Base-by-base conservation (phyloP, 2,329 filamentous ascomycete species). In the Claviceps fusiformis region DNA sequence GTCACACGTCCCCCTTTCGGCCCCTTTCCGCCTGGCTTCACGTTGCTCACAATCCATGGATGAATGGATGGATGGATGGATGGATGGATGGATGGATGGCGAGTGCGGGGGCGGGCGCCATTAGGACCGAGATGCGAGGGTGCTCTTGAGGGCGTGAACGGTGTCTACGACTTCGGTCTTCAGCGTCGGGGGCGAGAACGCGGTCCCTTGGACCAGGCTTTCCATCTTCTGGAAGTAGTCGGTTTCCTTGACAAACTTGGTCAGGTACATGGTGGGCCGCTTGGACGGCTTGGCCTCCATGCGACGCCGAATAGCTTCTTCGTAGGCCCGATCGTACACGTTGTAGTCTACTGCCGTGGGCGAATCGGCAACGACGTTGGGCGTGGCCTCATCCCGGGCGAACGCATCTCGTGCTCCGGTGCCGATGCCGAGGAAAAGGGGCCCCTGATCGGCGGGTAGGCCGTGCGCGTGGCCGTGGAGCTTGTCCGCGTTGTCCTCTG, bases 241-340 rank as follows among this genome's bases (percentile, higher is more conserved):
- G 54, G 70, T 71, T 55, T 75, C 72, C 54, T 72, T 71, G 49
- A 79, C 71, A 50, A 75, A 71, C 49, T 70, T 72, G 50, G 74
- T 80, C 57, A 77, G 65, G 60, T 77, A 81, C 52, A 79, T 68
- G 15, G 71, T 69, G 15, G 73, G 71, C 53, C 68, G 67, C 49
- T 70, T 64, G 17, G 69, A 65, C 29, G 71, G 67, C 56, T 69
- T 73, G 33, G 72, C 63, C 61, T 69, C 72, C 62, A 96, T 92
- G 17, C 85, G 79, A 56, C 86, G 79, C 33, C 93, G 80, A 70
- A 96, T 89, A 58, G 87, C 81, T 24, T 66, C 65, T 64, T 88
- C 82, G 66, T 95, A 96, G 0, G 92, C 92, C 0, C 80, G 82
- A 67, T 95, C 89, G 67, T 95, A 96, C 56, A 97, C 85, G 64